Evolutionary conservation across 176 grass and related monocot species (phyloP).

Genomic region (Saccharum officinarum): DNA sequence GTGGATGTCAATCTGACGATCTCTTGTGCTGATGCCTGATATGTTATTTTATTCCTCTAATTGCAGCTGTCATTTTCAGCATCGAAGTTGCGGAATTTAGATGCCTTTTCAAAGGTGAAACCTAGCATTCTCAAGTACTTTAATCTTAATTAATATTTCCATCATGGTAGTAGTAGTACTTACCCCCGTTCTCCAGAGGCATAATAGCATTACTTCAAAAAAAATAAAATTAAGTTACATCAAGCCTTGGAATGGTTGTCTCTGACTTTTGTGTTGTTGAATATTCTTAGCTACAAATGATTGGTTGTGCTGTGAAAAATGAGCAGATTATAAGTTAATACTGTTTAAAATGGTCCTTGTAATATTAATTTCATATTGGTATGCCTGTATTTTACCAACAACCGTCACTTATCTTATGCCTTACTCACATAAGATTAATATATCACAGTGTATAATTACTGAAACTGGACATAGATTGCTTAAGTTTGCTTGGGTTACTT

Average conservation of each 20-base stretch:
- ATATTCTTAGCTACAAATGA: slow-evolving; percentile 6
- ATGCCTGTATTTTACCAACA: neutral
- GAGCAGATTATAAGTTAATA: neutral
- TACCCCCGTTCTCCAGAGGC: neutral
- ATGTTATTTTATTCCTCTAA: slow-evolving; percentile 14
- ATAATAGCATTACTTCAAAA: neutral
- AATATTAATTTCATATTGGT: neutral
- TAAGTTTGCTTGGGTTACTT: slow-evolving; percentile 23
- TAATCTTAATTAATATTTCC: slow-evolving; percentile 17
- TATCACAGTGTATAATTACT: neutral
- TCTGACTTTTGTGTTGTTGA: neutral
- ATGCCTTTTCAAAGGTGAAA: slow-evolving; percentile 84
- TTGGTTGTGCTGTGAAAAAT: neutral
- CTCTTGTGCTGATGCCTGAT: slow-evolving; percentile 13
- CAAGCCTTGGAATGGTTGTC: neutral
- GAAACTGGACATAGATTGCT: slow-evolving; percentile 7
- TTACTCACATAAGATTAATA: neutral
- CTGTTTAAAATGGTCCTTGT: neutral
- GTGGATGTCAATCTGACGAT: slow-evolving; percentile 14
- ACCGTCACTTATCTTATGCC: neutral
- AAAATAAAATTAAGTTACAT: neutral
- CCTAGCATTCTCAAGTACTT: neutral
- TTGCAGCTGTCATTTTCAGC: slow-evolving; percentile 87
- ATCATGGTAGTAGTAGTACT: neutral
- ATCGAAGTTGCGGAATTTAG: slow-evolving; percentile 64